Conservation (phyloP, 306 rosid species). For the Delonix regia region DNA sequence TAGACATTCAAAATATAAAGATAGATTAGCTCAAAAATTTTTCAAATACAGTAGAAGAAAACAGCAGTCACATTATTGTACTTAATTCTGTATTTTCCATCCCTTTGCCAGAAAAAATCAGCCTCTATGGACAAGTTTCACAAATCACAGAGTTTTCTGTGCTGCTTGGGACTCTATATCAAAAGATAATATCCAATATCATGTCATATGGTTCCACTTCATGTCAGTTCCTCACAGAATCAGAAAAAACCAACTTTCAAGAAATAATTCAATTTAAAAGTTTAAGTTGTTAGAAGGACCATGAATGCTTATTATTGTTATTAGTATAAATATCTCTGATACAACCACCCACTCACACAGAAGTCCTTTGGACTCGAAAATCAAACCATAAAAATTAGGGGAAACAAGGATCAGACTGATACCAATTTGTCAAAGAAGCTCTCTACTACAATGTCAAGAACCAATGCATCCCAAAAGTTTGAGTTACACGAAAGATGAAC, state of each 20-base stretch:
- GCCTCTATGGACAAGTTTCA: background rate
- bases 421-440: no score
- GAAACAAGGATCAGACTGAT: background rate
- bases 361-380: background rate
- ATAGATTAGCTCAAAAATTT: background rate
- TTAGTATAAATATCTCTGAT: background rate
- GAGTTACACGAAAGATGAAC: no score
- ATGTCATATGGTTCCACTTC: background rate
- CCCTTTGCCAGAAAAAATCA: background rate
- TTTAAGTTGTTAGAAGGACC: background rate
- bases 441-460: no score
- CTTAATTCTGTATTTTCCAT: background rate
- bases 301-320: background rate
- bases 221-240: background rate
- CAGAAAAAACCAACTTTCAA: background rate
- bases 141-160: background rate
- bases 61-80: background rate
- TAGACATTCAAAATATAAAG: background rate
- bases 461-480: no score
- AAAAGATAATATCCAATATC: background rate
- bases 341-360: background rate
- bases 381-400: background rate
- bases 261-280: background rate
- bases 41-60: background rate
- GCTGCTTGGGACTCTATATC: background rate